These are phyloP conservation scores for Escovopsis sp. DNA, from an alignment of 2,329 filamentous ascomycete species.

Conservation along the genomic window DNA sequence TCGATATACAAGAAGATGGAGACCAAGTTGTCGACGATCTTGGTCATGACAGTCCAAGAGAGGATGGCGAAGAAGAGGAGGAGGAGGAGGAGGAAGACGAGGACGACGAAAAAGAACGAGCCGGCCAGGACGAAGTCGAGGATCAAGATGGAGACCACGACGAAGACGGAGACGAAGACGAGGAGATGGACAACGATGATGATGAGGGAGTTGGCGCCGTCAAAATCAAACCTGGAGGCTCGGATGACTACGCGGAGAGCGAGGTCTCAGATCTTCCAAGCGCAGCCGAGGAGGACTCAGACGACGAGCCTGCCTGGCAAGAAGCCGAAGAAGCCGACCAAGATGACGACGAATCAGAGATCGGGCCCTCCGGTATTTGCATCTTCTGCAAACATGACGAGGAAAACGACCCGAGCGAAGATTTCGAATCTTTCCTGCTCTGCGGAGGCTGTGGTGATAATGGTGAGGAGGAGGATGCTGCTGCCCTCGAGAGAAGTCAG, in stretches of 20 bases:
- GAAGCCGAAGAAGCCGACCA: slow-evolving; percentile 38
- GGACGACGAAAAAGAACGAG: slow-evolving; percentile 27
- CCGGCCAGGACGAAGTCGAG: slow-evolving; percentile 20
- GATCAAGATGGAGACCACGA: slow-evolving; percentile 4
- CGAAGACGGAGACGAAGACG: slow-evolving; percentile 16
- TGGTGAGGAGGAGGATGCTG: slow-evolving; percentile 40
- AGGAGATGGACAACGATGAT: slow-evolving; percentile 21
- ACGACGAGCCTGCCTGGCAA: slow-evolving; percentile 32
- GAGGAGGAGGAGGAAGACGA: slow-evolving; percentile 18
- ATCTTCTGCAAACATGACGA: slow-evolving; percentile 76
- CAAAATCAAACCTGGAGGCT: slow-evolving; percentile 38
- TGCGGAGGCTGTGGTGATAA: slow-evolving; percentile 70
- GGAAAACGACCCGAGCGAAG: slow-evolving; percentile 66
- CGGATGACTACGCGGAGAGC: slow-evolving; percentile 32
- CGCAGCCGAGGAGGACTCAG: slow-evolving; percentile 39
- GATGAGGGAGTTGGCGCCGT: slow-evolving; percentile 42
- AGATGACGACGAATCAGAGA: slow-evolving; percentile 43
- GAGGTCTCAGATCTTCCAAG: slow-evolving; percentile 32
- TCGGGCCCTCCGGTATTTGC: slow-evolving; percentile 29
- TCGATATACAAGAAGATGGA: no score
- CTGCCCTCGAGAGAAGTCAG: not conserved
- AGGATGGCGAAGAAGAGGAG: slow-evolving; percentile 16
- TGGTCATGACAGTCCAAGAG: slow-evolving; percentile 11
- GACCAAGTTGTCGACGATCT: slow-evolving; percentile 13
- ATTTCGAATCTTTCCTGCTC: slow-evolving; percentile 64